A percentile compares a stretch with the other conserved stretches of the same genome.
Conservation (phyloP, 2,329 filamentous ascomycete genomes). For the Fusarium sp. region DNA sequence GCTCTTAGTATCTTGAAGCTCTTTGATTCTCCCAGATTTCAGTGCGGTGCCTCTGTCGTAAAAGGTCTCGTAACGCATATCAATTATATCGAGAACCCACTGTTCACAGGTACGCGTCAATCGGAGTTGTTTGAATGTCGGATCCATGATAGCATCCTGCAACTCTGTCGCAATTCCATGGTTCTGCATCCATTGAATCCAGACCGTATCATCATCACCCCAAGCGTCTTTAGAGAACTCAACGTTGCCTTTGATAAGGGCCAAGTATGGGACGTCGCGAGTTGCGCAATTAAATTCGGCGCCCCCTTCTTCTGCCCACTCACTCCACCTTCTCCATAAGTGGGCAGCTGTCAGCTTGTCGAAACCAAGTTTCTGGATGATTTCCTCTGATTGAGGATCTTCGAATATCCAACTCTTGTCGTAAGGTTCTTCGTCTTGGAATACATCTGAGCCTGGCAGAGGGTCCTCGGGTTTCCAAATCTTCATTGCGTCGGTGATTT, state of each 20-base stretch:
- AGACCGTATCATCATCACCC: conserved; percentile 14
- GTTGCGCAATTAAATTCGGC: neutral
- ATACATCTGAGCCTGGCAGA: too few relatives aligned
- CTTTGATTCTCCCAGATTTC: fast-evolving
- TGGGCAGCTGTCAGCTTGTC: neutral
- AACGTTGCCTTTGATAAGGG: neutral
- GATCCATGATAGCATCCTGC: conserved; percentile 36
- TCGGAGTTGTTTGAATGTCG: conserved; percentile 27
- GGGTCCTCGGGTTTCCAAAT: neutral
- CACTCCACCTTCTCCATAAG: neutral
- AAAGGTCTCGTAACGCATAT: conserved; percentile 23
- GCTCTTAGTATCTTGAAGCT: too few relatives aligned
- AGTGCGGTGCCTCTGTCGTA: too few relatives aligned
- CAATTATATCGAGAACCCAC: conserved; percentile 30
- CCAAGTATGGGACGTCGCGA: neutral
- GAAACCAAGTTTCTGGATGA: neutral
- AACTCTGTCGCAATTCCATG: conserved; percentile 14
- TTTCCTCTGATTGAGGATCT: neutral
- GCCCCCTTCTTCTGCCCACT: neutral
- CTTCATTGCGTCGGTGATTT: neutral
- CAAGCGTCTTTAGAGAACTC: neutral
- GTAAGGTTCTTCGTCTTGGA: neutral
- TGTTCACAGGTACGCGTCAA: conserved; percentile 17
- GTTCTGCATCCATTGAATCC: conserved; percentile 3
- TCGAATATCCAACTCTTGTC: neutral